These are phyloP conservation scores for Naganishia friedmannii DNA, from an alignment of 768 basidiomycete species.

Conservation along the genomic window DNA sequence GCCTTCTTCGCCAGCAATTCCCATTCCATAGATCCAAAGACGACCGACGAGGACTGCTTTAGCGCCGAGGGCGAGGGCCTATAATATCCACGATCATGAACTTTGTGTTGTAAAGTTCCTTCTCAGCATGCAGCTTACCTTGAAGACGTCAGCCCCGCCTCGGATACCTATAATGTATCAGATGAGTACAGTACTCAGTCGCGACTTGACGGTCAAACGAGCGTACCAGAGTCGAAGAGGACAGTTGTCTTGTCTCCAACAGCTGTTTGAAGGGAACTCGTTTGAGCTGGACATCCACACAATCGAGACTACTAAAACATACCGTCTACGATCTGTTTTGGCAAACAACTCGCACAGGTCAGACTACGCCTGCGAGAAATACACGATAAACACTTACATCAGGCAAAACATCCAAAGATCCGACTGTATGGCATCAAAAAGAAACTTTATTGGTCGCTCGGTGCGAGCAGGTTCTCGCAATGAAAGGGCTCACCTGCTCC, in stretches of 20 bases:
- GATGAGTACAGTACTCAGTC: conserved; percentile 63
- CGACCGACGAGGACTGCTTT: conserved; percentile 67
- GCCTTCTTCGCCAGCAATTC: conserved; percentile 68
- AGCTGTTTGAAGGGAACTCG: conserved; percentile 50
- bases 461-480: conserved; percentile 42
- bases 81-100: background rate
- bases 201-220: background rate
- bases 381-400: conserved; percentile 30
- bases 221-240: conserved; percentile 47
- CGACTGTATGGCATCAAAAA: conserved; percentile 52
- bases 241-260: conserved; percentile 65
- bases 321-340: conserved; percentile 36
- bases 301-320: too few species aligned
- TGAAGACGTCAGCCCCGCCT: conserved; percentile 68
- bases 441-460: conserved; percentile 60
- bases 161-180: conserved; percentile 58
- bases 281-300: background rate
- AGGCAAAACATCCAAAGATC: conserved; percentile 46
- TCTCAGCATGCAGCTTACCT: background rate
- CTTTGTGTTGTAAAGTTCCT: too few species aligned
- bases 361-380: background rate
- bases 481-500: conserved; percentile 68
- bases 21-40: conserved; percentile 64
- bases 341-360: background rate
- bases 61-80: conserved; percentile 79